A percentile compares a stretch with the other conserved stretches of the same genome.
Conservation (phyloP, 2,329 filamentous ascomycete genomes). For the Chaetothyriales sp. region DNA sequence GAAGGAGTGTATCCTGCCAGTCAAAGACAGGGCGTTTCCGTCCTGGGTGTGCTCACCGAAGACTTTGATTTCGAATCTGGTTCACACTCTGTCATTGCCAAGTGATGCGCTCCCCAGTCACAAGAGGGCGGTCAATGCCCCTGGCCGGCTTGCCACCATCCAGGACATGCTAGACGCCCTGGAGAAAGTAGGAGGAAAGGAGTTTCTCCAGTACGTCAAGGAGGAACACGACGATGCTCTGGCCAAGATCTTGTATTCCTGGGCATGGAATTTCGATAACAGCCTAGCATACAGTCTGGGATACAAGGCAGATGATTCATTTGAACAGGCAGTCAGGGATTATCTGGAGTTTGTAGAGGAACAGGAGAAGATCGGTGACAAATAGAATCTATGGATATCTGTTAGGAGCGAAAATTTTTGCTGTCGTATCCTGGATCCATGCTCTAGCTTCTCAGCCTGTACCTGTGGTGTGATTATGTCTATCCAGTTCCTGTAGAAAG, state of each 20-base stretch:
- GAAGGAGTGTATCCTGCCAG: constrained; percentile 36
- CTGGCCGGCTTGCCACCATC: constrained; percentile 38
- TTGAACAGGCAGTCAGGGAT: constrained; percentile 41
- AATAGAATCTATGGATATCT: too few relatives aligned
- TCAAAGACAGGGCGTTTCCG: constrained; percentile 35
- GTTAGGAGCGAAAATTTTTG: too few relatives aligned
- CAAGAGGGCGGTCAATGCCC: constrained; percentile 42
- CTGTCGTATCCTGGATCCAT: too few relatives aligned
- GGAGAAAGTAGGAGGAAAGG: constrained; percentile 39
- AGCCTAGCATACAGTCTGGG: constrained; percentile 36
- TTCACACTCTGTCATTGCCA: constrained; percentile 33
- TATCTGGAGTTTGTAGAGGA: constrained; percentile 31
- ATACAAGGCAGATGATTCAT: constrained; percentile 36
- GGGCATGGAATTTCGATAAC: constrained; percentile 43
- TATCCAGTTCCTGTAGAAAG: too few relatives aligned
- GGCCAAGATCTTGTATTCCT: constrained; percentile 39
- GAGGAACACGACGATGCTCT: constrained; percentile 38
- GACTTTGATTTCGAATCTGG: constrained; percentile 38
- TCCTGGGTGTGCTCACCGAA: constrained; percentile 42
- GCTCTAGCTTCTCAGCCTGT: too few relatives aligned
- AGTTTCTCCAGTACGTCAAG: constrained; percentile 35
- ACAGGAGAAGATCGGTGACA: constrained; percentile 6
- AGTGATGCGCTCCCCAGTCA: constrained; percentile 27
- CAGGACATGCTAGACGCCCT: constrained; percentile 42
- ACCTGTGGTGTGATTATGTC: too few relatives aligned